Evolutionary conservation across 148 eudicot genomes (phyloP).

Genomic region (Nyssa sinensis): DNA sequence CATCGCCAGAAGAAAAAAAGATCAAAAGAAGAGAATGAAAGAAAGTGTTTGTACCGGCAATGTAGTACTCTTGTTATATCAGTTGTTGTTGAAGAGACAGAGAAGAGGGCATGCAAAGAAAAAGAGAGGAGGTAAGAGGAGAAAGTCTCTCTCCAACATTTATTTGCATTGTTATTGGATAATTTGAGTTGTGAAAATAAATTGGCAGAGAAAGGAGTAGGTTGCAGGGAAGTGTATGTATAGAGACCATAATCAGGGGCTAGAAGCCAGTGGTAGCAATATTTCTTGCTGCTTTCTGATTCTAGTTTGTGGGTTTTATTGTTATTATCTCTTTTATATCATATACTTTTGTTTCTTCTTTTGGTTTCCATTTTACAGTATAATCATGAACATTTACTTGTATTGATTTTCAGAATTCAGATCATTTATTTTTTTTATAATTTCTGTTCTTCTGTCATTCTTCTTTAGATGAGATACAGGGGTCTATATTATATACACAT

Average conservation of each 20-base stretch:
- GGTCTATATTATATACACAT: not conserved
- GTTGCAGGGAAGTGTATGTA: constrained; percentile 65
- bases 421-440: constrained; percentile 22
- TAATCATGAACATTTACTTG: constrained; percentile 53
- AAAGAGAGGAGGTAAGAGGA: constrained; percentile 29
- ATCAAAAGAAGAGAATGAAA: constrained; percentile 1
- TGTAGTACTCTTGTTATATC: not conserved
- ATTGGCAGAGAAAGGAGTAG: constrained; percentile 31
- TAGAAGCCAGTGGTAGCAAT: constrained; percentile 27
- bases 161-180: constrained; percentile 33
- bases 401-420: constrained; percentile 44
- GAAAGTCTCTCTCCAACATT: constrained; percentile 31
- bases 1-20: constrained; percentile 12
- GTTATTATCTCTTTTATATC: constrained; percentile 31
- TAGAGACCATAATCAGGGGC: constrained; percentile 33
- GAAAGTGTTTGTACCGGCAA: not conserved
- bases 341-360: constrained; percentile 34
- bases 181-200: constrained; percentile 47
- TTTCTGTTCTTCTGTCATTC: not conserved
- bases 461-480: not conserved
- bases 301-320: constrained; percentile 44
- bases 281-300: constrained; percentile 33
- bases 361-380: constrained; percentile 36
- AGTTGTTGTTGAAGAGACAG: constrained; percentile 15
- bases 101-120: constrained; percentile 3